Evolutionary conservation across 202 grass and related monocot genomes (phyloP).

Genomic region (Schoenoplectus tabernaemontani): DNA sequence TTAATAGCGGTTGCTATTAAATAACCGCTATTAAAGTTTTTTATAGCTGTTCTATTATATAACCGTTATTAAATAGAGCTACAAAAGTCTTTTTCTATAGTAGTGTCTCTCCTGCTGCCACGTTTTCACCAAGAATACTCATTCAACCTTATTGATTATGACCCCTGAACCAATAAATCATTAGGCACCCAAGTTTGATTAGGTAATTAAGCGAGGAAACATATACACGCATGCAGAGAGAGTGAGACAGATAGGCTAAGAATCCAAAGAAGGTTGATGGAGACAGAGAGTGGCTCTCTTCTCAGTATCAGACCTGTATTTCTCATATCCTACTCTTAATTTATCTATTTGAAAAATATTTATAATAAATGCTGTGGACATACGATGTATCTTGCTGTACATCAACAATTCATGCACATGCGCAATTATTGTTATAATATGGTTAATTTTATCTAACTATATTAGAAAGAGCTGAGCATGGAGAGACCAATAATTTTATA

Average conservation of each 20-base stretch:
- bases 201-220: background rate
- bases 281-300: background rate
- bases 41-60: too few species aligned
- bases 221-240: background rate
- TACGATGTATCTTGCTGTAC: background rate
- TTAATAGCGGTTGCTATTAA: too few species aligned
- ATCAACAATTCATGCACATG: background rate
- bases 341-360: background rate
- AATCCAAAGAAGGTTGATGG: background rate
- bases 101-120: slow-evolving; percentile 3
- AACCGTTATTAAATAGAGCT: too few species aligned
- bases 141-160: background rate
- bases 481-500: too few species aligned
- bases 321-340: background rate
- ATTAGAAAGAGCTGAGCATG: too few species aligned
- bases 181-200: background rate
- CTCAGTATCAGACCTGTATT: slow-evolving; percentile 9
- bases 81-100: too few species aligned
- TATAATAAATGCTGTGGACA: background rate
- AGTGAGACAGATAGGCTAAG: background rate
- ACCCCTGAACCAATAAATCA: background rate
- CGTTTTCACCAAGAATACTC: background rate
- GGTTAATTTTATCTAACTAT: too few species aligned
- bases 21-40: too few species aligned
- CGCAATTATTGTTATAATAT: background rate